phyloP scores from a whole-genome alignment of 495 filamentous ascomycete species.

The Neurospora sp. region DNA sequence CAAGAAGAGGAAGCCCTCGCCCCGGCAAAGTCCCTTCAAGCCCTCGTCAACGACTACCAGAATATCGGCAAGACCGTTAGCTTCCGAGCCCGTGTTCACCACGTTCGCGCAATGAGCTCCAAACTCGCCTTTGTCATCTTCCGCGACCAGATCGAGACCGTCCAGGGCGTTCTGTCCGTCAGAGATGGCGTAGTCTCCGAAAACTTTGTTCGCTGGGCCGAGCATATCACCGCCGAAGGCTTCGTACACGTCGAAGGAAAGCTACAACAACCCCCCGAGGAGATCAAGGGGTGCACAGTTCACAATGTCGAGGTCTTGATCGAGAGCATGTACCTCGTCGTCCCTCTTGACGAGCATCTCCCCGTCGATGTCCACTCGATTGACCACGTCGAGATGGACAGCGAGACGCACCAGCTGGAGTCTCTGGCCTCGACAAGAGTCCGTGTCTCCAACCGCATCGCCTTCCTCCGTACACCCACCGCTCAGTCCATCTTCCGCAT shows the following conservation, averaged over 20 bases:
- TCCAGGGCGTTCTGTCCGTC: slow-evolving; percentile 67
- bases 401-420: slow-evolving; percentile 32
- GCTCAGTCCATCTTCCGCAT: slow-evolving; percentile 87
- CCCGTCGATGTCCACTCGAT: slow-evolving; percentile 55
- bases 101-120: slow-evolving; percentile 71
- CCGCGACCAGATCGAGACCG: slow-evolving; percentile 66
- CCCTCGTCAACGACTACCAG: slow-evolving; percentile 15
- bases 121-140: slow-evolving; percentile 86
- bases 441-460: slow-evolving; percentile 68
- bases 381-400: slow-evolving; percentile 29
- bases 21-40: slow-evolving; percentile 14
- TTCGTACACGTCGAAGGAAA: slow-evolving; percentile 70
- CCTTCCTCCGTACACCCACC: slow-evolving; percentile 75
- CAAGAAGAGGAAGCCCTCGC: slow-evolving; percentile 24
- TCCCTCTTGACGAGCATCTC: slow-evolving; percentile 52
- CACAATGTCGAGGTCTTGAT: slow-evolving; percentile 71
- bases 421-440: slow-evolving; percentile 30
- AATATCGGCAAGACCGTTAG: slow-evolving; percentile 54
- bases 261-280: slow-evolving; percentile 63
- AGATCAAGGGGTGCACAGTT: slow-evolving; percentile 69
- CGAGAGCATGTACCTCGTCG: slow-evolving; percentile 60
- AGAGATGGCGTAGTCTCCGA: slow-evolving; percentile 47
- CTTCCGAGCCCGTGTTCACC: slow-evolving; percentile 79
- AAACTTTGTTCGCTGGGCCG: slow-evolving; percentile 87
- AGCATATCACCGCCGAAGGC: slow-evolving; percentile 67